Percentiles rank a stretch among this genome's conserved stretches.
Evolutionary conservation across 2,329 filamentous ascomycete genomes (phyloP).

Genomic region (Shiraia sp.): DNA sequence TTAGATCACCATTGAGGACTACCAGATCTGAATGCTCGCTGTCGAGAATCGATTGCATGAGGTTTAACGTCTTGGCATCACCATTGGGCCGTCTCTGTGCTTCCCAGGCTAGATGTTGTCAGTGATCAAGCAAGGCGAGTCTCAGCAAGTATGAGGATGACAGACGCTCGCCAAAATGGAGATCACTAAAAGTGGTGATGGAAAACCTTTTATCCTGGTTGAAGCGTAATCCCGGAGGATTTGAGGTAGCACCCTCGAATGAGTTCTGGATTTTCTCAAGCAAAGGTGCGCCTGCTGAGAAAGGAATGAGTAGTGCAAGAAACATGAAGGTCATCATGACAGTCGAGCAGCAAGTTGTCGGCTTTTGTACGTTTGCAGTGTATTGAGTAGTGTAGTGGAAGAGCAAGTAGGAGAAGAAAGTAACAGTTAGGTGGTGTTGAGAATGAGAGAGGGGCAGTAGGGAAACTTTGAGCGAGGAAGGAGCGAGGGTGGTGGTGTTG

Average conservation of each 20-base stretch:
- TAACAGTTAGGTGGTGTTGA: no score
- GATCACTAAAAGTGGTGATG: slow-evolving; percentile 66
- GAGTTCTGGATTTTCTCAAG: slow-evolving; percentile 1
- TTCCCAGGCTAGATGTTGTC: slow-evolving; percentile 12
- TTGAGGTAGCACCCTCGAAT: slow-evolving; percentile 1
- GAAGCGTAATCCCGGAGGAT: slow-evolving; percentile 32
- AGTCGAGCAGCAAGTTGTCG: background rate
- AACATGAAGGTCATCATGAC: background rate
- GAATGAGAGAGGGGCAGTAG: no score
- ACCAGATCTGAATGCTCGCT: slow-evolving; percentile 63
- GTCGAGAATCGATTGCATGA: slow-evolving; percentile 63
- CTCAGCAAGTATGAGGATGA: slow-evolving; percentile 27
- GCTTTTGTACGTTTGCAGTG: background rate
- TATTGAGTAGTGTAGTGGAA: no score
- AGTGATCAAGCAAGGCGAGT: background rate
- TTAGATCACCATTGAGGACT: slow-evolving; percentile 72
- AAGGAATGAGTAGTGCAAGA: slow-evolving; percentile 1
- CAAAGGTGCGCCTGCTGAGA: slow-evolving; percentile 3
- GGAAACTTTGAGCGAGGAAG: no score
- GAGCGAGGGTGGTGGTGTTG: no score
- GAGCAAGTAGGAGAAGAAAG: no score
- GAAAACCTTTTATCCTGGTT: slow-evolving; percentile 48
- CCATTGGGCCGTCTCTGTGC: slow-evolving; percentile 32
- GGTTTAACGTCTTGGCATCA: slow-evolving; percentile 61
- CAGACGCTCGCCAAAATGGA: slow-evolving; percentile 72